Evolutionary conservation across 176 grass and related monocot genomes (phyloP).

Genomic region (Cocos nucifera): DNA sequence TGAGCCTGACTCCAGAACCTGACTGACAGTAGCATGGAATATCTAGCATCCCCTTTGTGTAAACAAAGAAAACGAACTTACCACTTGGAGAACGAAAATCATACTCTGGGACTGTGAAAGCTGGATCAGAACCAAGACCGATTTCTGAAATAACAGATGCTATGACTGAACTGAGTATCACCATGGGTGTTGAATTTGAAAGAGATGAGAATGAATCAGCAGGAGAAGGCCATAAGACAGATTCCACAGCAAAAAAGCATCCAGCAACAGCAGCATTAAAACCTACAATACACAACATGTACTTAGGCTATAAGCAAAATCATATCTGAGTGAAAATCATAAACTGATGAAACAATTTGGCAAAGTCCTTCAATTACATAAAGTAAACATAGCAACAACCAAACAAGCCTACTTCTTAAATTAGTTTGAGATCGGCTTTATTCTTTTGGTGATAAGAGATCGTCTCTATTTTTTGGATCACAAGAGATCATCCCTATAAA

Average conservation of each 20-base stretch:
- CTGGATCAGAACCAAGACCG: conserved; percentile 74
- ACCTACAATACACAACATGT: conserved; percentile 57
- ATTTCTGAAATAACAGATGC: conserved; percentile 85
- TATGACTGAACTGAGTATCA: conserved; percentile 95
- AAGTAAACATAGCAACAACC: too few species aligned
- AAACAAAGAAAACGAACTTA: conserved; percentile 8
- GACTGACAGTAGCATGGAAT: conserved; percentile 6
- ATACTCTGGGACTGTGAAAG: conserved; percentile 83
- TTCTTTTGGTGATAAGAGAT: too few species aligned
- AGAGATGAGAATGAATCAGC: conserved; percentile 49
- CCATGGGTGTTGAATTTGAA: conserved; percentile 77
- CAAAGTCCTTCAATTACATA: neutral
- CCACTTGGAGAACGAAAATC: conserved; percentile 92
- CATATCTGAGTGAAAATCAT: conserved; percentile 22
- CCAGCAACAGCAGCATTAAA: conserved; percentile 94
- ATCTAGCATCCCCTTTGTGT: neutral
- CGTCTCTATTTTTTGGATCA: too few species aligned
- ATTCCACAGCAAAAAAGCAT: conserved; percentile 96
- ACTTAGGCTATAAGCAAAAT: conserved; percentile 39
- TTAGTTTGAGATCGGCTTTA: too few species aligned
- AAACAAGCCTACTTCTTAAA: too few species aligned
- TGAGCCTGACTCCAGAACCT: conserved; percentile 7
- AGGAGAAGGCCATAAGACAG: conserved; percentile 85
- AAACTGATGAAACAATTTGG: neutral
- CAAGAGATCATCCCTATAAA: too few species aligned